Conservation (phyloP, 140 eudicot species). For the Bidens hawaiensis region DNA sequence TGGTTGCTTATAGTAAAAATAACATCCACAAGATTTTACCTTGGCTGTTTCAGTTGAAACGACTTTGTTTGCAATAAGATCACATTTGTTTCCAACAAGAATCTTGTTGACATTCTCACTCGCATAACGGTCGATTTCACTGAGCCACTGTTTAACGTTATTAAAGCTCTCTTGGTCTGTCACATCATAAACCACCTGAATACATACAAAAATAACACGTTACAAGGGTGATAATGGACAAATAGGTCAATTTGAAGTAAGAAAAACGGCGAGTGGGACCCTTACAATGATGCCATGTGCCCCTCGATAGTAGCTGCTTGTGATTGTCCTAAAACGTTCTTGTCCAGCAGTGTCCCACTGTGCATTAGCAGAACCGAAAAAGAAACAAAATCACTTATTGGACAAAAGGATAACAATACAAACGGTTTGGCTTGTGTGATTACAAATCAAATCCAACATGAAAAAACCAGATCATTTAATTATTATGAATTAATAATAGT, state of each 20-base stretch:
- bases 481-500: background rate
- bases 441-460: constrained; percentile 1
- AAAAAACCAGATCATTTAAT: background rate
- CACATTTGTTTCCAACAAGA: constrained; percentile 75
- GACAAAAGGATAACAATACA: background rate
- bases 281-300: constrained; percentile 88
- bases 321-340: constrained; percentile 84
- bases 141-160: constrained; percentile 75
- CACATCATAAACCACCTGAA: constrained; percentile 72
- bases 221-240: background rate
- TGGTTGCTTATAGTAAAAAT: background rate
- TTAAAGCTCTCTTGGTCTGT: constrained; percentile 71
- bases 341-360: constrained; percentile 94
- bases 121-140: constrained; percentile 77
- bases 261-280: constrained; percentile 1
- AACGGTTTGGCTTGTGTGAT: background rate
- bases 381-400: background rate
- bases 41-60: constrained; percentile 72
- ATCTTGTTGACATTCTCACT: constrained; percentile 73
- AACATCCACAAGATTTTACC: constrained; percentile 28
- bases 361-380: constrained; percentile 9
- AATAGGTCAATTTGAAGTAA: background rate
- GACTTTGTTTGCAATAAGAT: constrained; percentile 54
- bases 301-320: constrained; percentile 86
- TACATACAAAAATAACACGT: background rate